Evolutionary conservation across 169 alveolate genomes (phyloP), one percentile per base, ranked within the genome.

Genomic region (Plasmodium knowlesi): DNA sequence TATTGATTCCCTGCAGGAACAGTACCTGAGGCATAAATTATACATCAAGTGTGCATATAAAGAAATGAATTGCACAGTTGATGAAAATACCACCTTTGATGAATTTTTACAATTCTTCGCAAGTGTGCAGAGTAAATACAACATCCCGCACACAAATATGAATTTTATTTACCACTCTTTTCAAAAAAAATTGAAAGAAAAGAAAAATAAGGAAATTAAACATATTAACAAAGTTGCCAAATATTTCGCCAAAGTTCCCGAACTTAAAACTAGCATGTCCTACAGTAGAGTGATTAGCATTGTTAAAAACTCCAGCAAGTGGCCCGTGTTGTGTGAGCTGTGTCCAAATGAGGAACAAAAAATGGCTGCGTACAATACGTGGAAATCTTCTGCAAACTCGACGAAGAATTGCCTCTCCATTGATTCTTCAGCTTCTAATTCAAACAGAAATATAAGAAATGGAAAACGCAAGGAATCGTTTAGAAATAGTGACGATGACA

Each of bases 271-370:
- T 10, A 53, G 25, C 70, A 88, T 88, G 94, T 5, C 94, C 61
- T 88, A 54, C 43, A 37, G 50, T 34, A 88, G 78, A 79, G 94
- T 88, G 28, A 88, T 88, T 57, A 88, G 94, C 72, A 88, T 88
- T 34, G 72, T 79, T 19, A 88, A 88, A 88, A 78, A 54, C 61
- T 78, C 94, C 41, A 88, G 94, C 28, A 88, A 78, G 82, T 88
- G 94, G 94, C 39, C 83, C 6, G 53, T 78, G 5, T 41, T 88
- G n/a, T 88, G 89, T 57, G 76, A 53, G n/a, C 82, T 88, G 30
- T 88, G 94, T 39, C 94, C 86, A 9, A 88, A 79, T 19, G 94
- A 88, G 72, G 94, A 88, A 57, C 94, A 88, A 57, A 88, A 88
- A 67, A 30, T 88, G 71, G 89, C 82, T 88, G 94, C 94, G 4